These are phyloP conservation scores for Penicillium sp. DNA, from an alignment of 2,329 filamentous ascomycete species.

Conservation along the genomic window DNA sequence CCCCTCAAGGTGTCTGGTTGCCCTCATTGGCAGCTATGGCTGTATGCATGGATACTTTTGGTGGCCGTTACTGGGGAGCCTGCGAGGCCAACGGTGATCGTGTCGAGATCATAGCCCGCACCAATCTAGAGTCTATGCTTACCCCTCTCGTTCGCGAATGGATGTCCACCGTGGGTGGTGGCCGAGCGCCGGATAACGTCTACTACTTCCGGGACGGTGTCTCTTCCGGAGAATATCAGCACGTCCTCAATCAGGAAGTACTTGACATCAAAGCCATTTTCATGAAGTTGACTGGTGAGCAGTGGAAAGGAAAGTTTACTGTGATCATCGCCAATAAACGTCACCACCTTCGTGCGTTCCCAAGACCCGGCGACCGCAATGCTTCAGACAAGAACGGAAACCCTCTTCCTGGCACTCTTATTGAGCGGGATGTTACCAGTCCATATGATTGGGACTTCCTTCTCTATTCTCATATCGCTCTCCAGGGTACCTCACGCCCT, in stretches of 20 bases:
- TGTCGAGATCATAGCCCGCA: slow-evolving; percentile 74
- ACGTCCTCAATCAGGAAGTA: slow-evolving; percentile 81
- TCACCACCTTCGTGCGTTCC: slow-evolving; percentile 93
- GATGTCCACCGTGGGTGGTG: slow-evolving; percentile 59
- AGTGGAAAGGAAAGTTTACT: slow-evolving; percentile 70
- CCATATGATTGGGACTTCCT: slow-evolving; percentile 92
- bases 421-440: slow-evolving; percentile 89
- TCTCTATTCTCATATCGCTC: slow-evolving; percentile 72
- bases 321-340: slow-evolving; percentile 91
- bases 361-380: slow-evolving; percentile 56
- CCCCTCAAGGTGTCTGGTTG: slow-evolving; percentile 67
- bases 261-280: slow-evolving; percentile 69
- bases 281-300: slow-evolving; percentile 38
- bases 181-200: slow-evolving; percentile 70
- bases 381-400: slow-evolving; percentile 77
- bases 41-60: slow-evolving; percentile 73
- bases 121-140: slow-evolving; percentile 71
- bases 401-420: slow-evolving; percentile 80
- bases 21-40: slow-evolving; percentile 88
- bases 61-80: slow-evolving; percentile 76
- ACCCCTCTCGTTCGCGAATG: slow-evolving; percentile 68
- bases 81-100: slow-evolving; percentile 84
- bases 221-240: slow-evolving; percentile 80
- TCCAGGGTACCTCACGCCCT: slow-evolving; percentile 91
- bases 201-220: slow-evolving; percentile 96